Base-by-base conservation (phyloP, 805 yeast genomes). In the Yamadazyma kitorensis region DNA sequence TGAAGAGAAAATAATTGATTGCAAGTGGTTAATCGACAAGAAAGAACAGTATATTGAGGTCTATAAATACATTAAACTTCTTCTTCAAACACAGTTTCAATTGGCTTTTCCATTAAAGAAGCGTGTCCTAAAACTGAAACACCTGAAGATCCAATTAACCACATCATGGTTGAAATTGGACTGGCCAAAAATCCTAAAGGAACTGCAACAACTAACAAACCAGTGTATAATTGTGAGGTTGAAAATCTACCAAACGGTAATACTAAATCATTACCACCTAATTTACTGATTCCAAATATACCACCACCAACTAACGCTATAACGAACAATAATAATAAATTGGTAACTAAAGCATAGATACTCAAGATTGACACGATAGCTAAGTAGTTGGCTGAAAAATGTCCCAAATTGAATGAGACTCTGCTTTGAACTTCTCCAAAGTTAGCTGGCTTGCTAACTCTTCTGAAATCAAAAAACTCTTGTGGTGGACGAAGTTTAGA, bases 71-170 rank as follows among this genome's bases (percentile, higher is more conserved):
- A 16, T 35, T 53, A 67, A 24, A 67, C 72, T 46, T 83, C 86
- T 56, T 87, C 96, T 54, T 88, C 93, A 55, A 91, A 93, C 13
- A 91, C 89, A 24, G 91, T 80, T 65, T 93, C 98, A 41, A 89
- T 81, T 14, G 98, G 98, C 64, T 91, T 93, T 55, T 93, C 98
- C 76, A 93, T 72, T 43, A 91, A 68, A 3, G 89, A 70, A 29
- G 97, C 98, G 60, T 93, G 98, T 3, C 87, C 74, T 29, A 88
- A 64, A 25, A 91, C 85, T 23, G 83, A 59, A 30, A 82, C 82
- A 17, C 82, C 82, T 24, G 93, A 81, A 11, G 95, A 85, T 48
- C 95, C 93, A 48, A 84, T 74, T 48, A 91, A 75, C 98, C 98
- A 93, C 69, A 93, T 72, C 59, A 93, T 59, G 4, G 97, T 85